Conservation (phyloP, 345 rosid species). For the Camelina sativa region DNA sequence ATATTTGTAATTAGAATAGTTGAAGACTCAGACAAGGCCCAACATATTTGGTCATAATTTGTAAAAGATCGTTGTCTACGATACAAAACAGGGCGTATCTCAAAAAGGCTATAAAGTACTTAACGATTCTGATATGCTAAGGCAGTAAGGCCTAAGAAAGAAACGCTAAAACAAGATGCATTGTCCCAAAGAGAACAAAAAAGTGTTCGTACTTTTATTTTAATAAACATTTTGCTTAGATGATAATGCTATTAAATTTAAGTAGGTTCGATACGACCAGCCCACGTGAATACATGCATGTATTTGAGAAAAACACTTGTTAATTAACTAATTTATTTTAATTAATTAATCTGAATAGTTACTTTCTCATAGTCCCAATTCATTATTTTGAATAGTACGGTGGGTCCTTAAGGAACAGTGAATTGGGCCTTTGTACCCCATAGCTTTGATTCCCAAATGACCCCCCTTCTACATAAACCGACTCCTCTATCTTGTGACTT, state of each 20-base stretch:
- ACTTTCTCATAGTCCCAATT: constrained; percentile 10
- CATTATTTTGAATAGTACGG: constrained; percentile 15
- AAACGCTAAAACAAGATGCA: constrained; percentile 34
- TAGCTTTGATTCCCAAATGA: constrained; percentile 27
- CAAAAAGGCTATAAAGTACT: not conserved
- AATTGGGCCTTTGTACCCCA: constrained; percentile 24
- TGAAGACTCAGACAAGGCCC: not conserved
- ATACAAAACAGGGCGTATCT: constrained; percentile 9
- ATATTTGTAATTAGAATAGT: too few species aligned
- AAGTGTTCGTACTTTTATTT: not conserved
- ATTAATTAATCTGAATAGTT: constrained; percentile 27
- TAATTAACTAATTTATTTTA: constrained; percentile 26
- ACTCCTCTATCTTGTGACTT: not conserved
- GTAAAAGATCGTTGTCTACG: constrained; percentile 6
- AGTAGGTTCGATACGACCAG: constrained; percentile 42
- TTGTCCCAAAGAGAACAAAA: constrained; percentile 20
- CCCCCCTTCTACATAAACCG: constrained; percentile 10
- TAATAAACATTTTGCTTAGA: constrained; percentile 21
- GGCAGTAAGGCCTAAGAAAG: not conserved
- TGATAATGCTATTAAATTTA: constrained; percentile 35
- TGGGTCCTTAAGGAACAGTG: constrained; percentile 31
- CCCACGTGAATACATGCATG: constrained; percentile 46
- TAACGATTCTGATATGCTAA: constrained; percentile 15
- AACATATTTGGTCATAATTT: constrained; percentile 10
- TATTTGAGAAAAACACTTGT: constrained; percentile 34